Conservation (phyloP, 306 rosid genomes). For the Prosopis cineraria region DNA sequence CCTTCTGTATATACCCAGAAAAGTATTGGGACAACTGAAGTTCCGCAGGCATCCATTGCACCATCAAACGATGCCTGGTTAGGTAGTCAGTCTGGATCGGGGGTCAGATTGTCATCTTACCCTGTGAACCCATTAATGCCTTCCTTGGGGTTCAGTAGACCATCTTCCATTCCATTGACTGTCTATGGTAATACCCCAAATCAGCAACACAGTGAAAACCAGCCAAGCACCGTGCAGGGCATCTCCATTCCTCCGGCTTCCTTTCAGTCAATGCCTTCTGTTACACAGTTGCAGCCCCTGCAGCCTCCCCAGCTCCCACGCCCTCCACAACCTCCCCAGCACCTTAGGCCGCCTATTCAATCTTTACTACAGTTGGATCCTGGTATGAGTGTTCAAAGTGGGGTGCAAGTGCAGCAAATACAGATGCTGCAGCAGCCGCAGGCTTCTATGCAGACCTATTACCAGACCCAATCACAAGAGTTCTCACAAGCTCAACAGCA, state of each 20-base stretch:
- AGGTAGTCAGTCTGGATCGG: slow-evolving; percentile 49
- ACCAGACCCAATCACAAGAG: slow-evolving; percentile 69
- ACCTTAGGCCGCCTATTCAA: slow-evolving; percentile 81
- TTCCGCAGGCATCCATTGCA: slow-evolving; percentile 53
- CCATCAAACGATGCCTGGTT: slow-evolving; percentile 41
- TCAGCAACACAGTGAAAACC: slow-evolving; percentile 77
- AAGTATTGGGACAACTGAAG: slow-evolving; percentile 52
- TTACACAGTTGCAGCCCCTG: slow-evolving; percentile 87
- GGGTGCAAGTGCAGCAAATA: slow-evolving; percentile 56
- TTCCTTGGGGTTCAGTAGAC: slow-evolving; percentile 60
- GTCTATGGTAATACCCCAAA: slow-evolving; percentile 58
- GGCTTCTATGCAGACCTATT: slow-evolving; percentile 62
- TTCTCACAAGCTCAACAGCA: slow-evolving; percentile 51
- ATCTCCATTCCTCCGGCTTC: slow-evolving; percentile 59
- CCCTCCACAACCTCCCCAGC: slow-evolving; percentile 95
- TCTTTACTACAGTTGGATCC: slow-evolving; percentile 80
- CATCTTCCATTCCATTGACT: slow-evolving; percentile 60
- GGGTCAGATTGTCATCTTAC: slow-evolving; percentile 61
- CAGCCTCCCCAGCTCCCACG: slow-evolving; percentile 98
- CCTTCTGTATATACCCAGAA: slow-evolving; percentile 63
- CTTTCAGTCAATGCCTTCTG: slow-evolving; percentile 68
- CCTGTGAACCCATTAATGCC: slow-evolving; percentile 55
- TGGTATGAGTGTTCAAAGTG: slow-evolving; percentile 58
- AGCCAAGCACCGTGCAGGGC: slow-evolving; percentile 60
- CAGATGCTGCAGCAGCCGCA: slow-evolving; percentile 84